Evolutionary conservation across 169 alveolate species (phyloP), one percentile per base, ranked within the genome.

Genomic region (Eimeria necatrix): DNA sequence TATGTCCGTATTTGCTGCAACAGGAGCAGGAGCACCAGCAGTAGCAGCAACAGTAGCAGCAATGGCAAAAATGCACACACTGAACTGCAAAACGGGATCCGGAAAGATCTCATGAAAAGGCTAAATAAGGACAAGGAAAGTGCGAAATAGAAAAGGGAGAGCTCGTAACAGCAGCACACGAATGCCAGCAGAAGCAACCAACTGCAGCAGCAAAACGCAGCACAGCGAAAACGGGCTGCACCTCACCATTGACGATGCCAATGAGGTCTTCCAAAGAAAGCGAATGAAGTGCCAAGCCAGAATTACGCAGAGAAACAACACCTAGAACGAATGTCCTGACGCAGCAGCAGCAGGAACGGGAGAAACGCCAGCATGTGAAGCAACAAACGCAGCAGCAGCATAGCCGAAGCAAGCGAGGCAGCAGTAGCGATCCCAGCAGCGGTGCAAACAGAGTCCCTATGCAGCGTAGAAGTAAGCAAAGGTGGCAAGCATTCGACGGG

Each of bases 231-330:
- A 48, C 83, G 46, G 32, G 46, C 83, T 5, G 83, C 83, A 71
- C 3, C 83, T n/a, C 1, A 86, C 93, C 81, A 16, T 86, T 86
- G 46, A 74, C 94, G 46, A 90, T 90, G 80, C 48, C 80, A n/a
- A 73, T 59, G 9, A 90, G 78, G n/a, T 90, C 94, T 2, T 71
- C 81, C 4, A 90, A 61, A 6, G 94, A 90, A 61, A 90, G 94
- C 14, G 56, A 14, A 48, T 90, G 94, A 26, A 71, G 61, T 6
- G 94, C 87, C 41, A 90, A 1, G 16, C 80, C 89, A 4, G 89
- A 71, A 51, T 90, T 90, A 26, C 87, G 87, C 0, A 90, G 80
- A n/a, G 89, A 51, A 73, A 90, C 59, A 2, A 90, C 94, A 22
- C 94, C 94, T 18, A 70, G 41, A 16, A 71, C 80, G 41, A 73